Percentiles rank a stretch among this genome's conserved stretches.
Evolutionary conservation across 208 protist species (phyloP).

Genomic region (Trypanosoma conorhini): DNA sequence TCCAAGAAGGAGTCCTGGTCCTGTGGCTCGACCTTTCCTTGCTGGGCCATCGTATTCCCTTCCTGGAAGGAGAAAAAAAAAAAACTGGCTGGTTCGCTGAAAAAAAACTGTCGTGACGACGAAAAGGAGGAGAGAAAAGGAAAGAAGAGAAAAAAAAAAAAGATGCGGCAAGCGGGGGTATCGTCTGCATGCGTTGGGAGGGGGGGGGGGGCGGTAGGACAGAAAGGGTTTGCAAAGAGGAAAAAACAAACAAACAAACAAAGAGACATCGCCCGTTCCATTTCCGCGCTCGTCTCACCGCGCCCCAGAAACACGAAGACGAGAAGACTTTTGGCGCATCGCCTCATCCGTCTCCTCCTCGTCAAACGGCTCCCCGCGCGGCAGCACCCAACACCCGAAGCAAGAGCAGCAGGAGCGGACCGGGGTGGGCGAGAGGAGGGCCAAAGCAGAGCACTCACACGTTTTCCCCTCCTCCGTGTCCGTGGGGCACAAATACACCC

Average conservation of each 20-base stretch:
- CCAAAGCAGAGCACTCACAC: not conserved
- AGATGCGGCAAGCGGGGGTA: not conserved
- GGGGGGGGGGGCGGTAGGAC: not conserved
- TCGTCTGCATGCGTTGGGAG: not conserved
- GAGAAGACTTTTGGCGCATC: constrained; percentile 15
- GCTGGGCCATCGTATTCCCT: constrained; percentile 67
- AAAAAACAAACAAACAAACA: constrained; percentile 10
- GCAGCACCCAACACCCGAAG: constrained; percentile 13
- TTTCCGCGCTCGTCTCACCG: constrained; percentile 3
- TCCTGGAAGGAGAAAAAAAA: constrained; percentile 39
- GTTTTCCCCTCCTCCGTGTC: not conserved
- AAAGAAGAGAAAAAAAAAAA: constrained; percentile 14
- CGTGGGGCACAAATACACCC: constrained; percentile 2
- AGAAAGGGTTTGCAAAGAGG: too few species aligned
- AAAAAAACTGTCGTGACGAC: constrained; percentile 25
- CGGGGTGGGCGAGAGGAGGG: not conserved
- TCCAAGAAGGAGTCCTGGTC: constrained; percentile 93
- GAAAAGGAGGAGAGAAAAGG: constrained; percentile 10
- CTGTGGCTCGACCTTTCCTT: constrained; percentile 76
- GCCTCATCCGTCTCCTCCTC: constrained; percentile 10
- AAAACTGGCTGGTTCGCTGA: constrained; percentile 46
- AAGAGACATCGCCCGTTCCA: constrained; percentile 8
- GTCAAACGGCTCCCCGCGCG: constrained; percentile 12
- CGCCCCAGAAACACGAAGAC: not conserved
- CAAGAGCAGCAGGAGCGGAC: not conserved